These are phyloP conservation scores for Penicillium coprophilum DNA, from an alignment of 495 filamentous ascomycete genomes.

Conservation along the genomic window DNA sequence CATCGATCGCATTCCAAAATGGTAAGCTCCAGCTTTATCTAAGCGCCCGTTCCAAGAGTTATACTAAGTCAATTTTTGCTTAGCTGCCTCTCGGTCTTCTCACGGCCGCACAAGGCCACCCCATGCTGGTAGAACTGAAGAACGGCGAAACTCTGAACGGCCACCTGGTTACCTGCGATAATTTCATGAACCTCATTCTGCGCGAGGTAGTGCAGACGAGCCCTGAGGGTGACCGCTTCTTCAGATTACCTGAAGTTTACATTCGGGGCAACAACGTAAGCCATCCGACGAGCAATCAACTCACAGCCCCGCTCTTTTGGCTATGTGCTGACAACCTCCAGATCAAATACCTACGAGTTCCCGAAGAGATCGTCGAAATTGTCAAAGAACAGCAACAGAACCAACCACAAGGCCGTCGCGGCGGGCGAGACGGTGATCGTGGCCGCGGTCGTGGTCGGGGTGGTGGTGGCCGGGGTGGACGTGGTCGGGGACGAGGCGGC, in stretches of 20 bases:
- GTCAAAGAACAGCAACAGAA: slow-evolving; percentile 83
- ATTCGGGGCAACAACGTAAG: slow-evolving; percentile 94
- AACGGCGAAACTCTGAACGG: slow-evolving; percentile 97
- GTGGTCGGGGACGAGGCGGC: slow-evolving; percentile 50
- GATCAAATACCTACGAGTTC: slow-evolving; percentile 98
- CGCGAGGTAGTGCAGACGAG: slow-evolving; percentile 98
- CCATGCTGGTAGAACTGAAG: slow-evolving; percentile 99
- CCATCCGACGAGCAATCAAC: slow-evolving; percentile 6
- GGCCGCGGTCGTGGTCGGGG: slow-evolving; percentile 53
- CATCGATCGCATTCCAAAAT: slow-evolving; percentile 26
- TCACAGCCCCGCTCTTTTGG: slow-evolving; percentile 4
- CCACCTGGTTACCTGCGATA: slow-evolving; percentile 92
- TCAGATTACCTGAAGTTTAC: slow-evolving; percentile 87
- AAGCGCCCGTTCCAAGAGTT: background rate
- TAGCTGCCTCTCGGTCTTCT: slow-evolving; percentile 91
- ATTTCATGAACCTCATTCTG: slow-evolving; percentile 98
- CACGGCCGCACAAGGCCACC: slow-evolving; percentile 93
- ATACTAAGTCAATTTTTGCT: slow-evolving; percentile 4
- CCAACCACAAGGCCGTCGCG: slow-evolving; percentile 68
- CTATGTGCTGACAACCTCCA: slow-evolving; percentile 32
- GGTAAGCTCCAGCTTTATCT: slow-evolving; percentile 18
- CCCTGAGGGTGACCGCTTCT: slow-evolving; percentile 91
- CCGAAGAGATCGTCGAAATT: slow-evolving; percentile 90
- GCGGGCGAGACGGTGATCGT: slow-evolving; percentile 62
- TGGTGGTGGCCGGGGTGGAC: slow-evolving; percentile 47